Base-by-base conservation (phyloP, 352 stramenopile genomes). In the Phytophthora citricola region DNA sequence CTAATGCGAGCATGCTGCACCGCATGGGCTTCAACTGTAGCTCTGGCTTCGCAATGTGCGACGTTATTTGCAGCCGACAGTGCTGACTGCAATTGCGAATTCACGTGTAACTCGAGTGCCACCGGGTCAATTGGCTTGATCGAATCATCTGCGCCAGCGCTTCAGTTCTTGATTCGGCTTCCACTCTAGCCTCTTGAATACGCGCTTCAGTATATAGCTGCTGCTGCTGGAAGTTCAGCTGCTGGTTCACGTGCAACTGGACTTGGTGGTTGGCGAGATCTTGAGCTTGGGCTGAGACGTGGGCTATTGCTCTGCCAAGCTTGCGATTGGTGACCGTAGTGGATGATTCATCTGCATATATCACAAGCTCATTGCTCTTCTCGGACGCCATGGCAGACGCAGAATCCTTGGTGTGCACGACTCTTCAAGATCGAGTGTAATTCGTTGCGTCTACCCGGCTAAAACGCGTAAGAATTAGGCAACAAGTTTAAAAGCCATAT, bases 21-120 rank as follows among this genome's bases (percentile, higher is more conserved):
- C 44, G 38, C 32, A 31, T 56, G 49, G 5, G 36, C 51, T 41
- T 58, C 51, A 14, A 27, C 27, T 14, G 51, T 29, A 31, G 41
- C 41, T 31, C 40, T 34, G 2, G 40, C 53, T 51, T 60, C 27
- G 6, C 17, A 41, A 27, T 60, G 53, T 2, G 41, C 53, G 31
- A 51, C 29, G 36, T 60, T 29, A 14, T 51, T 60, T 3, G 53
- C 9, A 36, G 20, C 53, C 15, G 27, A 60, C 20, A 52, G 50
- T 38, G 40, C 51, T 24, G 26, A 50, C 11, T 59, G 7, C 27
- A 50, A 27, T 8, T 59, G 38, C 27, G 51, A 43, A 17, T 48
- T 58, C 14, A 58, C 51, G 14, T 58, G 51, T 6, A 49, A n/a
- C 26, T 59, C 51, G 17, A 59, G 40, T 17, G 27, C 39, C 27